phyloP scores from a whole-genome alignment of 805 yeast species.

The Yarrowia sp. region DNA sequence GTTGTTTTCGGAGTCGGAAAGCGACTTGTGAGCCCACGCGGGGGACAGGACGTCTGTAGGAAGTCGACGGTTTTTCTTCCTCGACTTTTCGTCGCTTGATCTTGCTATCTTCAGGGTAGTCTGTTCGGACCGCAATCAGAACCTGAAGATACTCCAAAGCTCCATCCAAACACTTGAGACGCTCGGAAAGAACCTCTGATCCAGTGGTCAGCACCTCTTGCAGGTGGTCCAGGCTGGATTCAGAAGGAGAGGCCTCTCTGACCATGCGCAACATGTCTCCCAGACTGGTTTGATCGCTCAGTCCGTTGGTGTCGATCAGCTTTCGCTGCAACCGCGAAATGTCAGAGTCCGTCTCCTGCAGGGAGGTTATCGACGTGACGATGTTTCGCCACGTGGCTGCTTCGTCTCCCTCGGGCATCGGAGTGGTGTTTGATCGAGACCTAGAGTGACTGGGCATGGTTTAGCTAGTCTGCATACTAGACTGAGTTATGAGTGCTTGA shows the following conservation, averaged over 20 bases:
- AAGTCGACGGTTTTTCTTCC: not conserved
- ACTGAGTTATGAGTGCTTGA: conserved; percentile 24
- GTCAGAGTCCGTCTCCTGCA: conserved; percentile 31
- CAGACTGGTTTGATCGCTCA: conserved; percentile 24
- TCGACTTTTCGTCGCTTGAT: conserved; percentile 32
- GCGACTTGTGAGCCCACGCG: conserved; percentile 84
- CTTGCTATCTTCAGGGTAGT: conserved; percentile 27
- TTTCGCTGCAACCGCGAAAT: conserved; percentile 29
- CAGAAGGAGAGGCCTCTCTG: conserved; percentile 30
- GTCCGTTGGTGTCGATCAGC: conserved; percentile 30
- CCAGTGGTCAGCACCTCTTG: conserved; percentile 29
- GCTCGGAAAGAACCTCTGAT: conserved; percentile 31
- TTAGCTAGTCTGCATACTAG: conserved; percentile 29
- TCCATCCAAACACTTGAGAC: conserved; percentile 31
- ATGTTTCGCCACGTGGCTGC: conserved; percentile 32
- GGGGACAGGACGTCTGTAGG: conserved; percentile 11
- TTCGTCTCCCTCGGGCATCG: conserved; percentile 39
- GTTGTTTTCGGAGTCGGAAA: conserved; percentile 60
- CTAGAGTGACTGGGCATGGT: conserved; percentile 38
- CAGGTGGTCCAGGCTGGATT: conserved; percentile 6
- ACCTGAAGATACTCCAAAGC: conserved; percentile 34
- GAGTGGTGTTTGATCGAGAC: conserved; percentile 38
- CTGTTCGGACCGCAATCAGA: conserved; percentile 31
- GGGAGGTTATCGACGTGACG: conserved; percentile 27
- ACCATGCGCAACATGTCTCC: conserved; percentile 24